Conservation (phyloP, 1,139 yeast genomes). For the Yamadazyma trypodendri region DNA sequence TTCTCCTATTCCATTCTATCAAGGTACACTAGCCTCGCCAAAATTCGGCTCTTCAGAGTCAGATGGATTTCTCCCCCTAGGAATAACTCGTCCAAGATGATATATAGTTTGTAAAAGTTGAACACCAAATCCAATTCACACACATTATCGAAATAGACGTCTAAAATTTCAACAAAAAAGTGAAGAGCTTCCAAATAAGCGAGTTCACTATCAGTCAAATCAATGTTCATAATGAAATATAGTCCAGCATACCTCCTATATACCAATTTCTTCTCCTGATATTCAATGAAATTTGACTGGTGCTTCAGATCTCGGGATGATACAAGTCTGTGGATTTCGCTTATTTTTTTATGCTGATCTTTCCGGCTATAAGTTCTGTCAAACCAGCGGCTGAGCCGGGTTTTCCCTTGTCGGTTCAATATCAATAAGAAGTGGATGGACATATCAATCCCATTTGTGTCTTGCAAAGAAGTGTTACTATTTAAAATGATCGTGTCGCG, state of each 20-base stretch:
- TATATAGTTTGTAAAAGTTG: slow-evolving; percentile 72
- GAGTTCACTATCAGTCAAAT: slow-evolving; percentile 72
- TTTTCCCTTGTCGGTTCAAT: slow-evolving; percentile 90
- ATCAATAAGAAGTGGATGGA: slow-evolving; percentile 76
- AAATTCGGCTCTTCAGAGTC: slow-evolving; percentile 57
- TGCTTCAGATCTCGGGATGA: slow-evolving; percentile 81
- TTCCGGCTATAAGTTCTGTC: slow-evolving; percentile 31
- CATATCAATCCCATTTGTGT: slow-evolving; percentile 36
- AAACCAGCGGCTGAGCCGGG: slow-evolving; percentile 84
- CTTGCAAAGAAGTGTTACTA: neutral
- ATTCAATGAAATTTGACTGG: slow-evolving; percentile 79
- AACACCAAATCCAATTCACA: slow-evolving; percentile 91
- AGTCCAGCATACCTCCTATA: slow-evolving; percentile 92
- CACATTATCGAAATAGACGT: slow-evolving; percentile 82
- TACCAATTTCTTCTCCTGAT: slow-evolving; percentile 70
- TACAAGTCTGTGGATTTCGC: slow-evolving; percentile 77
- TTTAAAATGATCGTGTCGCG: neutral
- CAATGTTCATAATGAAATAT: slow-evolving; percentile 80
- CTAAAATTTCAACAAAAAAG: slow-evolving; percentile 84
- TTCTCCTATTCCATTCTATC: slow-evolving; percentile 36
- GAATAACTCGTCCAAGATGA: slow-evolving; percentile 71
- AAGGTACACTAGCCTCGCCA: slow-evolving; percentile 51
- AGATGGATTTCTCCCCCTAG: slow-evolving; percentile 80
- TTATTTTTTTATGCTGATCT: slow-evolving; percentile 57
- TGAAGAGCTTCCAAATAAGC: slow-evolving; percentile 83